These are phyloP conservation scores for Mycocalia duriaeana DNA, from an alignment of 1,284 basidiomycete genomes.

Conservation along the genomic window DNA sequence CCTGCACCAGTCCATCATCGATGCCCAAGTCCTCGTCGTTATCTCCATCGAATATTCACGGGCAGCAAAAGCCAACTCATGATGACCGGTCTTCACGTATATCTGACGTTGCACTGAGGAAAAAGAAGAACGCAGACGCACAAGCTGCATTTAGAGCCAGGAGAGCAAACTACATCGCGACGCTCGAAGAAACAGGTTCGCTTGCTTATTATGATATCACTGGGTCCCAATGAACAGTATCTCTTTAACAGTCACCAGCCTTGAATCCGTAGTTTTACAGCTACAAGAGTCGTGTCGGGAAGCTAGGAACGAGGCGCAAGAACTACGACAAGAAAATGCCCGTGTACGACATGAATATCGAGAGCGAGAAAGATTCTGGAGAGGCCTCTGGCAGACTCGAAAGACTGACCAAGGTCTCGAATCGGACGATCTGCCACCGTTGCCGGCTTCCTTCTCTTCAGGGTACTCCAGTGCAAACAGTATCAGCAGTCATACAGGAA, in stretches of 20 bases:
- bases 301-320: constrained; percentile 49
- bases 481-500: constrained; percentile 21
- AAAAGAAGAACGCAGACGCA: constrained; percentile 82
- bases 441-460: constrained; percentile 37
- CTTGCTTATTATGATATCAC: constrained; percentile 15
- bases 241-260: constrained; percentile 55
- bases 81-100: constrained; percentile 28
- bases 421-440: constrained; percentile 52
- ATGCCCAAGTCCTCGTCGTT: constrained; percentile 43
- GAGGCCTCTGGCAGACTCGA: constrained; percentile 55
- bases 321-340: constrained; percentile 59
- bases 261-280: constrained; percentile 75
- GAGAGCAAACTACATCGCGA: constrained; percentile 79
- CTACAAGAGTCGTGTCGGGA: constrained; percentile 76
- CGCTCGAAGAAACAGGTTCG: constrained; percentile 80
- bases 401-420: constrained; percentile 50
- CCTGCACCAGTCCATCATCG: constrained; percentile 23
- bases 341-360: constrained; percentile 58
- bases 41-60: constrained; percentile 26
- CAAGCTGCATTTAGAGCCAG: constrained; percentile 70
- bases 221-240: too few relatives aligned
- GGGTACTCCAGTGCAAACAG: constrained; percentile 19
- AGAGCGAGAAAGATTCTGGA: constrained; percentile 70
- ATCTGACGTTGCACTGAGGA: constrained; percentile 65
- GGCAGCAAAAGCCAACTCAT: constrained; percentile 29